Base-by-base conservation (phyloP, 1,284 basidiomycete species). In the Trichosporon sp. region DNA sequence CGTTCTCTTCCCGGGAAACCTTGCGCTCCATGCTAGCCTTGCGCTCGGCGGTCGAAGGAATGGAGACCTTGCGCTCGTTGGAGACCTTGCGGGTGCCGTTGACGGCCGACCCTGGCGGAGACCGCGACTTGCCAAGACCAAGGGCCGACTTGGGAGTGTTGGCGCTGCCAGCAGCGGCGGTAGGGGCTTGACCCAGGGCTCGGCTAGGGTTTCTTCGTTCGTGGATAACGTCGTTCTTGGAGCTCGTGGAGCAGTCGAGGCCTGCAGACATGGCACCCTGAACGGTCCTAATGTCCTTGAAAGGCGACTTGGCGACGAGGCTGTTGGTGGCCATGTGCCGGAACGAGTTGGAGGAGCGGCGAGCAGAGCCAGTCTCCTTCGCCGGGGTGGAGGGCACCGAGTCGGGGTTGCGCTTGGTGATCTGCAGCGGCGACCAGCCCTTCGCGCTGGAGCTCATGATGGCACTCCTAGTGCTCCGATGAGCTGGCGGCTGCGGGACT, bases 281-380 rank as follows among this genome's bases (percentile, higher is more conserved):
- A 11, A 67, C 63, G 25, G 80, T 80, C 13, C 73, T 72, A 0
- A 79, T 76, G 38, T 79, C 77, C 76, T 92, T 93, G 86, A 98
- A 98, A 8, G 92, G 92, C 11, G 92, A 95, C 75, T 93, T 93
- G 62, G 90, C 89, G 25, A 95, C 93, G 66, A 95, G 89, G 75
- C 91, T 89, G 81, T 91, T 92, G 72, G 85, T 90, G 72, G 88
- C 87, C 73, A 94, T 87, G 81, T 92, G 91, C 76, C 89, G 91
- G 85, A 91, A 95, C 76, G 90, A 92, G 65, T 88, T 90, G 21
- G 91, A 92, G 3, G 90, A 88, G 64, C 93, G 87, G 65, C 93
- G 87, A 3, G 73, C 42, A 25, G 51, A 67, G 42, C 51, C 65
- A 51, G 31, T 38, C 18, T 21, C 35, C 60, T 62, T 65, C 15